Percentiles rank a stretch among this genome's conserved stretches.
Evolutionary conservation across 371 early-diverging fungal genomes (phyloP).

Genomic region (Capniomyces stellatus): DNA sequence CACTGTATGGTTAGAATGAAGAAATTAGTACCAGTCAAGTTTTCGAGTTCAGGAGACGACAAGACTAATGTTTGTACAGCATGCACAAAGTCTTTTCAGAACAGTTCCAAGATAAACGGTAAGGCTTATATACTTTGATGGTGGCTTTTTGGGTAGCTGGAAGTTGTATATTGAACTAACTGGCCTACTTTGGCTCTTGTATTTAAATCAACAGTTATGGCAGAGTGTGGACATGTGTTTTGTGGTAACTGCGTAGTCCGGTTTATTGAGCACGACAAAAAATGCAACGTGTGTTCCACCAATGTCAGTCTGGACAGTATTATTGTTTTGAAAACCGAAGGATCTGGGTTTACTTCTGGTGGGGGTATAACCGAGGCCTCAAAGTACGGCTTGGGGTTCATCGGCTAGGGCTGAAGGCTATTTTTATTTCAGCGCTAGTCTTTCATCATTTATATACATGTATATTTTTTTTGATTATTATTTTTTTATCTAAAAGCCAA

Average conservation of each 20-base stretch:
- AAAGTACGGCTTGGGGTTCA: conserved; percentile 30
- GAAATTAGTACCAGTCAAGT: conserved; percentile 4
- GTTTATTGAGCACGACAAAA: conserved; percentile 53
- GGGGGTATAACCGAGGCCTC: conserved; percentile 56
- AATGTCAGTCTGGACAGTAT: conserved; percentile 45
- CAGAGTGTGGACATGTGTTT: conserved; percentile 70
- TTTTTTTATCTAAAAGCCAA: too few relatives aligned
- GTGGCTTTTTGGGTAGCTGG: not conserved
- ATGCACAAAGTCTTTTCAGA: conserved; percentile 62
- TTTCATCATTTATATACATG: too few relatives aligned
- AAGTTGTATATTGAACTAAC: not conserved
- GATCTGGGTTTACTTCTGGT: conserved; percentile 67
- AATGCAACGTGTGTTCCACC: conserved; percentile 61
- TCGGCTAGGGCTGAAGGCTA: not conserved
- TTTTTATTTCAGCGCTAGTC: too few relatives aligned
- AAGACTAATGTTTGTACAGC: conserved; percentile 47
- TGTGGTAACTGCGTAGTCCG: conserved; percentile 57
- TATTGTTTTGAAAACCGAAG: conserved; percentile 57
- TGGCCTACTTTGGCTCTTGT: not conserved
- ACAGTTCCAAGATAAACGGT: conserved; percentile 52
- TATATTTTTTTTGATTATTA: too few relatives aligned
- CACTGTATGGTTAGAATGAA: not conserved
- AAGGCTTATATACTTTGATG: conserved; percentile 1
- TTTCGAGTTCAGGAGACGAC: not conserved
- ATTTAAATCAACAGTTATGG: conserved; percentile 32